Conservation (phyloP, 1,139 yeast genomes). For the Saccharomyces hybrid region DNA sequence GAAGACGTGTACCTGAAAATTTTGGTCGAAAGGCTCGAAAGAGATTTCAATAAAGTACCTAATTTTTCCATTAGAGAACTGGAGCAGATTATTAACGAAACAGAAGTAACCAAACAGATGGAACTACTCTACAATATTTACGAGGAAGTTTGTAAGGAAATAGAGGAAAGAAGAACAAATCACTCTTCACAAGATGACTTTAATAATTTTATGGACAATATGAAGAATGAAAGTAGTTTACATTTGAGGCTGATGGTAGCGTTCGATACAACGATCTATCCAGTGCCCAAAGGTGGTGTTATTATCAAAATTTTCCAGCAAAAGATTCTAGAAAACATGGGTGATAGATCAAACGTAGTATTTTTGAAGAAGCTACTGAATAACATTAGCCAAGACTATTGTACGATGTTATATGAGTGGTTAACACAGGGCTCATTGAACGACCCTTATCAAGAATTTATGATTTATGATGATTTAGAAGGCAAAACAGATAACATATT, state of each 20-base stretch:
- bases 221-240: conserved; percentile 24
- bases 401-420: conserved; percentile 71
- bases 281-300: conserved; percentile 61
- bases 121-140: conserved; percentile 21
- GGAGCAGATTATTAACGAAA: conserved; percentile 34
- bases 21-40: conserved; percentile 45
- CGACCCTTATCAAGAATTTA: conserved; percentile 80
- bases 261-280: conserved; percentile 44
- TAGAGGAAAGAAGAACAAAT: conserved; percentile 20
- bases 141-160: conserved; percentile 20
- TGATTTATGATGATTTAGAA: conserved; percentile 43
- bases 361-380: conserved; percentile 50
- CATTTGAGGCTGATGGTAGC: conserved; percentile 20
- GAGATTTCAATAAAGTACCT: conserved; percentile 41
- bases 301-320: conserved; percentile 56
- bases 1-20: conserved; percentile 40
- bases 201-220: conserved; percentile 28
- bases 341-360: conserved; percentile 52
- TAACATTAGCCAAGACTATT: conserved; percentile 58
- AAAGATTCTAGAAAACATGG: conserved; percentile 50
- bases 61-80: conserved; percentile 43
- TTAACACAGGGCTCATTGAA: conserved; percentile 61
- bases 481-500: conserved; percentile 24
- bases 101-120: conserved; percentile 21
- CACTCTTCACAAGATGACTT: conserved; percentile 28